phyloP scores from a whole-genome alignment of 768 basidiomycete species.

The Leccinum rimulosum region DNA sequence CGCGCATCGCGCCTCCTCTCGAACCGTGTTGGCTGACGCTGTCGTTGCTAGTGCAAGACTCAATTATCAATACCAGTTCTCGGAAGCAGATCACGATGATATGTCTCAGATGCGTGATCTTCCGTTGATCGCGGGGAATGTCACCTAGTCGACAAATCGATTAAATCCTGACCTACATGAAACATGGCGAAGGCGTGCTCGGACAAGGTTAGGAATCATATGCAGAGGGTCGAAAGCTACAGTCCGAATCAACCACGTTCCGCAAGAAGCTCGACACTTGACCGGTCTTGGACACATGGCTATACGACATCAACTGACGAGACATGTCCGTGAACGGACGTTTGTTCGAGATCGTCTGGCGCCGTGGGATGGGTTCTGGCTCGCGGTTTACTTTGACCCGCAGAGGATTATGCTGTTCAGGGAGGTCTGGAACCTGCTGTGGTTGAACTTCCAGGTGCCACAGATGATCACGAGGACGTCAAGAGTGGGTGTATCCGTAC shows the following conservation, averaged over 20 bases:
- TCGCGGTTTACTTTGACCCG: constrained; percentile 96
- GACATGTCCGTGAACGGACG: too few species aligned
- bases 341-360: too few species aligned
- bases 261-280: too few species aligned
- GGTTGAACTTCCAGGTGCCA: constrained; percentile 94
- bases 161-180: constrained; percentile 95
- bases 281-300: too few species aligned
- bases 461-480: constrained; percentile 93
- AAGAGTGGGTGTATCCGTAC: constrained; percentile 41
- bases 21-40: background rate
- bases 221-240: too few species aligned
- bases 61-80: constrained; percentile 75
- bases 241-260: too few species aligned
- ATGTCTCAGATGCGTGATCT: constrained; percentile 98
- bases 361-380: constrained; percentile 71
- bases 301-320: too few species aligned
- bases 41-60: constrained; percentile 74
- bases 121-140: constrained; percentile 90
- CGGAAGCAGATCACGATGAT: constrained; percentile 82
- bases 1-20: constrained; percentile 20
- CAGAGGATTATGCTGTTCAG: constrained; percentile 99
- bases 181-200: constrained; percentile 96
- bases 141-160: constrained; percentile 99
- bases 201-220: constrained; percentile 99
- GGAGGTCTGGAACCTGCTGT: constrained; percentile 92